phyloP scores from a whole-genome alignment of 2,329 filamentous ascomycete genomes.

The Lachnellula suecica region DNA sequence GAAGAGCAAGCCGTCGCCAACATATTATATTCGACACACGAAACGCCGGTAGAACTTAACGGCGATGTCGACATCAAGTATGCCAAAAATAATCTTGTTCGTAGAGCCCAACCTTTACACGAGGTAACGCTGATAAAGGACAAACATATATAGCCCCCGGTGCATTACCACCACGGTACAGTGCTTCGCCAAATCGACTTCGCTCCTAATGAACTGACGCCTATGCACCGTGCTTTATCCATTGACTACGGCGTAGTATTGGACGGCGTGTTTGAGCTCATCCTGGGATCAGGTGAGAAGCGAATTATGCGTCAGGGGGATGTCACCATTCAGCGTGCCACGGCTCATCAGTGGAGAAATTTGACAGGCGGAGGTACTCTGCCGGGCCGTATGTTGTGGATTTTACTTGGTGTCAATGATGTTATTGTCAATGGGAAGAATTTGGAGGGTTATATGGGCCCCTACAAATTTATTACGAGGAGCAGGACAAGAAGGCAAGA shows the following conservation, averaged over 20 bases:
- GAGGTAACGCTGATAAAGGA: not conserved
- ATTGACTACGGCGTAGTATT: conserved; percentile 13
- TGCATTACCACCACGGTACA: conserved; percentile 8
- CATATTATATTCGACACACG: conserved; percentile 12
- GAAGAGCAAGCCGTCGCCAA: conserved; percentile 3
- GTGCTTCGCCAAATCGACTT: conserved; percentile 16
- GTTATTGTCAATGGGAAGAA: not conserved
- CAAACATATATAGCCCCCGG: conserved; percentile 5
- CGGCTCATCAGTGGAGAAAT: conserved; percentile 13
- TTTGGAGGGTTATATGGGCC: conserved; percentile 2
- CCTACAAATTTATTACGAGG: too few relatives aligned
- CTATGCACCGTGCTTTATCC: conserved; percentile 8
- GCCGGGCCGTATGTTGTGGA: conserved; percentile 5
- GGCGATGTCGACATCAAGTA: conserved; percentile 12
- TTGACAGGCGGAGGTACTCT: not conserved
- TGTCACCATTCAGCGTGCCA: conserved; percentile 8
- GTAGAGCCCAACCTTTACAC: not conserved
- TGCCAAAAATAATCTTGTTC: not conserved
- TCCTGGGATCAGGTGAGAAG: conserved; percentile 11
- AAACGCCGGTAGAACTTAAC: conserved; percentile 11
- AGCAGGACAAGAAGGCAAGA: too few relatives aligned
- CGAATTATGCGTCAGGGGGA: conserved; percentile 9
- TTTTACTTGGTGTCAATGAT: conserved; percentile 1
- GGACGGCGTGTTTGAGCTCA: conserved; percentile 11
- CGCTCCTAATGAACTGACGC: conserved; percentile 1